Conservation (phyloP, 768 basidiomycete genomes). For the Rhizopogon rudus region DNA sequence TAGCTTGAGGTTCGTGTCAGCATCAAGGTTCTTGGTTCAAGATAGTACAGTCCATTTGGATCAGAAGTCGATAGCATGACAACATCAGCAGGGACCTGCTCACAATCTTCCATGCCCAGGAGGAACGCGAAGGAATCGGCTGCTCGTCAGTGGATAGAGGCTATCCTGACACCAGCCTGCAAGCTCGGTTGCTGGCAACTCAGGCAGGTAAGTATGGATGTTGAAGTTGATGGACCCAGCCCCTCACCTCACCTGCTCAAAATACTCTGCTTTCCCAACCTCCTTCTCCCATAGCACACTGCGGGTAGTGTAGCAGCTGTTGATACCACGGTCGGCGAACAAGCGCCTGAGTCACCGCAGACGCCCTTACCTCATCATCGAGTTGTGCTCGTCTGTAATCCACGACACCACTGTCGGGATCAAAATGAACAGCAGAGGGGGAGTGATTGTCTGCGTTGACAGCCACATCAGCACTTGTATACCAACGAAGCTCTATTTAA, state of each 20-base stretch:
- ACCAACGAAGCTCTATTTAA: constrained; percentile 16
- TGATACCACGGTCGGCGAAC: constrained; percentile 77
- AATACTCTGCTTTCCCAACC: constrained; percentile 59
- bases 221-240: constrained; percentile 41
- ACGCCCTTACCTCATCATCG: constrained; percentile 94
- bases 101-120: constrained; percentile 83
- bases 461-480: not conserved
- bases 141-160: constrained; percentile 46
- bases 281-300: constrained; percentile 88
- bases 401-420: constrained; percentile 83
- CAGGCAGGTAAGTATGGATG: constrained; percentile 61
- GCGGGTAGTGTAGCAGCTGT: constrained; percentile 64
- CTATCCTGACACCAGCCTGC: constrained; percentile 31
- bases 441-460: constrained; percentile 56
- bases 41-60: constrained; percentile 85
- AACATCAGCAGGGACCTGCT: constrained; percentile 95
- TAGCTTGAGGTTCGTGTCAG: constrained; percentile 94
- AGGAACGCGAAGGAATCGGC: constrained; percentile 50
- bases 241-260: constrained; percentile 41
- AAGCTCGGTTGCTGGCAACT: constrained; percentile 23
- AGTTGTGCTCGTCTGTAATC: constrained; percentile 86
- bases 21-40: constrained; percentile 99
- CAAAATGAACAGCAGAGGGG: constrained; percentile 87
- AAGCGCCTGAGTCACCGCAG: constrained; percentile 77
- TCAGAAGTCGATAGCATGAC: constrained; percentile 90